phyloP scores from a whole-genome alignment of 441 rosid species.

The Brassica hybrid region DNA sequence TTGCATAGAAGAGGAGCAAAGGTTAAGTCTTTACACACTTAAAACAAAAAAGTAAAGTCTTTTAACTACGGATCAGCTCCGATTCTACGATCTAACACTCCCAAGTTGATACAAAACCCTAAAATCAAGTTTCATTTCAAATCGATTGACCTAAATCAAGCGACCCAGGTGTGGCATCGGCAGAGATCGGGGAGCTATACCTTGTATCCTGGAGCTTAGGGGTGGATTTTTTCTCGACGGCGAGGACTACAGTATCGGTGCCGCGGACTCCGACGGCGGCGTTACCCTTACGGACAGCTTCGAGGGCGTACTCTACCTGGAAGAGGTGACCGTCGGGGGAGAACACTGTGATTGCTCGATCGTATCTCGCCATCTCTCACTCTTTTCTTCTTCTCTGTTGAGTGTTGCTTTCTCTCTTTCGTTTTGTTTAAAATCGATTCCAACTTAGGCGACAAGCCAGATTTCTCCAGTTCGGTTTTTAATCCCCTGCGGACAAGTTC shows the following conservation, averaged over 20 bases:
- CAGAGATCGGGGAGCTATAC: no score
- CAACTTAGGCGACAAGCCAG: slow-evolving; percentile 39
- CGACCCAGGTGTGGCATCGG: no score
- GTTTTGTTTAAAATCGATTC: slow-evolving; percentile 13
- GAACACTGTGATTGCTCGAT: slow-evolving; percentile 92
- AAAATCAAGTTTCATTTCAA: no score
- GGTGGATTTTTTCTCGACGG: slow-evolving; percentile 91
- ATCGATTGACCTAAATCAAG: no score
- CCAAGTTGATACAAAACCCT: no score
- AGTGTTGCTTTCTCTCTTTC: slow-evolving; percentile 7
- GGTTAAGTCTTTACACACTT: not conserved
- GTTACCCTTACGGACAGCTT: slow-evolving; percentile 94
- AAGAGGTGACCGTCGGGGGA: slow-evolving; percentile 92
- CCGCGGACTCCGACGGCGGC: slow-evolving; percentile 98
- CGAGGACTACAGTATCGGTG: no score
- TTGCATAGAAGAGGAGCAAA: no score
- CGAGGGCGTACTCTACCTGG: slow-evolving; percentile 93
- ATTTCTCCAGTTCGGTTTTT: not conserved
- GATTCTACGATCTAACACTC: no score
- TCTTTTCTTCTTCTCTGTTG: not conserved
- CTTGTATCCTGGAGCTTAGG: slow-evolving; percentile 77
- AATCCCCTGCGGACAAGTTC: slow-evolving; percentile 31
- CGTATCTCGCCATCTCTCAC: slow-evolving; percentile 76
- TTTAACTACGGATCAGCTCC: no score
- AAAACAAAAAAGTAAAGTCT: no score